These are phyloP conservation scores for Suillus alpinus DNA, from an alignment of 768 basidiomycete genomes.

Conservation along the genomic window DNA sequence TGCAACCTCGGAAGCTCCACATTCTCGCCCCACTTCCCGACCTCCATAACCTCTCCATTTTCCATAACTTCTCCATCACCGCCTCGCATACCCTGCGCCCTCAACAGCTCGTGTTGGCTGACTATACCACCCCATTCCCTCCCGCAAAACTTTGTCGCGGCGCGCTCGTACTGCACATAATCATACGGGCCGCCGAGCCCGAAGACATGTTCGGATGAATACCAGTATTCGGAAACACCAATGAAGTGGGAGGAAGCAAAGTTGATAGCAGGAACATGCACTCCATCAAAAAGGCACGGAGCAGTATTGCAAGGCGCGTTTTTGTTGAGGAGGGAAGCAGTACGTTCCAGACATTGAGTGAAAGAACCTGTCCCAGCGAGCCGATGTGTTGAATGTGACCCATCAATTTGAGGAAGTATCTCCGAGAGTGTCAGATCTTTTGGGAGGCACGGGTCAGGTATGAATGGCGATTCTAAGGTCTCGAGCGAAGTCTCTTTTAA, in stretches of 20 bases:
- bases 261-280: slow-evolving; percentile 91
- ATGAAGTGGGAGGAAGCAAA: slow-evolving; percentile 93
- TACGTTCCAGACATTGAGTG: slow-evolving; percentile 71
- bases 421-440: slow-evolving; percentile 65
- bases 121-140: slow-evolving; percentile 78
- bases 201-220: slow-evolving; percentile 96
- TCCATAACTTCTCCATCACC: slow-evolving; percentile 66
- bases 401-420: slow-evolving; percentile 41
- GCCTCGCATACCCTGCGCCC: slow-evolving; percentile 46
- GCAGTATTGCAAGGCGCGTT: slow-evolving; percentile 75
- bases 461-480: slow-evolving; percentile 29
- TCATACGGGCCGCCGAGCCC: slow-evolving; percentile 94
- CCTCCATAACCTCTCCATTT: slow-evolving; percentile 57
- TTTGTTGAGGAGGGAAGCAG: slow-evolving; percentile 81
- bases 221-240: slow-evolving; percentile 99
- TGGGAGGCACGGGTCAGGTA: slow-evolving; percentile 91
- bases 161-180: slow-evolving; percentile 93
- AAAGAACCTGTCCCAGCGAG: slow-evolving; percentile 90
- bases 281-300: slow-evolving; percentile 92
- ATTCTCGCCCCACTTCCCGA: slow-evolving; percentile 65
- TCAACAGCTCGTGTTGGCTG: slow-evolving; percentile 54
- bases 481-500: slow-evolving; percentile 17
- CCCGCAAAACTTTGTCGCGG: slow-evolving; percentile 82
- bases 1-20: slow-evolving; percentile 84
- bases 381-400: slow-evolving; percentile 51